These are phyloP conservation scores for Symbiodinium natans DNA, from an alignment of 73 alveolate species.

Conservation along the genomic window DNA sequence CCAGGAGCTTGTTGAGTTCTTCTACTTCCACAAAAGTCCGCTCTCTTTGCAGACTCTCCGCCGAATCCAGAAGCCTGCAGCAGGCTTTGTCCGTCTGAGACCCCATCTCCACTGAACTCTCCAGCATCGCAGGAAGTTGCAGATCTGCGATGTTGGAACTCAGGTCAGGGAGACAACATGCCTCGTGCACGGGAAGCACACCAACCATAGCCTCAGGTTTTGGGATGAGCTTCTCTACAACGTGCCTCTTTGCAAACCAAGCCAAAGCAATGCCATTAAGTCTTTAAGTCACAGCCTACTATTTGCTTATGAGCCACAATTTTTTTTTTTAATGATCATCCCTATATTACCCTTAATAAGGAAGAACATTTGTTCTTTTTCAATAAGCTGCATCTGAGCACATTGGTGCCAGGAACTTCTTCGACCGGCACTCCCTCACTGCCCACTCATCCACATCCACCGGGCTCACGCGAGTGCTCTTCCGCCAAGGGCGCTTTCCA, in stretches of 20 bases:
- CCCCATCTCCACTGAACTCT: neutral
- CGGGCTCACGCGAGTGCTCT: neutral
- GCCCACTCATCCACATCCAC: neutral
- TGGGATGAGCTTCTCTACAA: too few species aligned
- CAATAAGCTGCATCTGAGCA: neutral
- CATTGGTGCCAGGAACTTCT: neutral
- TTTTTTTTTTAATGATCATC: too few species aligned
- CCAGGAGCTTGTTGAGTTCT: neutral
- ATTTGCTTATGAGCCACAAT: too few species aligned
- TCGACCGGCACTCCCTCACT: neutral
- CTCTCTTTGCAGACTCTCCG: neutral
- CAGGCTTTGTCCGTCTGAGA: neutral
- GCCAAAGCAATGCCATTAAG: too few species aligned
- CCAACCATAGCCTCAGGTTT: neutral
- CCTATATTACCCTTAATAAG: too few species aligned
- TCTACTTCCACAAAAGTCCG: neutral
- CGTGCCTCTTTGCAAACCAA: too few species aligned
- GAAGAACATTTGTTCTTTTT: too few species aligned
- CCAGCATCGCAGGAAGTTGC: neutral
- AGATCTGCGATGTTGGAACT: neutral
- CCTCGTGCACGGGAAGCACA: neutral
- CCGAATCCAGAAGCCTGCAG: neutral
- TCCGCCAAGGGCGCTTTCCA: neutral
- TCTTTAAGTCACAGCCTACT: too few species aligned
- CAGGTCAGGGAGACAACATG: neutral